Conservation (phyloP, 495 filamentous ascomycete genomes). For the Aspergillus conjunctus region DNA sequence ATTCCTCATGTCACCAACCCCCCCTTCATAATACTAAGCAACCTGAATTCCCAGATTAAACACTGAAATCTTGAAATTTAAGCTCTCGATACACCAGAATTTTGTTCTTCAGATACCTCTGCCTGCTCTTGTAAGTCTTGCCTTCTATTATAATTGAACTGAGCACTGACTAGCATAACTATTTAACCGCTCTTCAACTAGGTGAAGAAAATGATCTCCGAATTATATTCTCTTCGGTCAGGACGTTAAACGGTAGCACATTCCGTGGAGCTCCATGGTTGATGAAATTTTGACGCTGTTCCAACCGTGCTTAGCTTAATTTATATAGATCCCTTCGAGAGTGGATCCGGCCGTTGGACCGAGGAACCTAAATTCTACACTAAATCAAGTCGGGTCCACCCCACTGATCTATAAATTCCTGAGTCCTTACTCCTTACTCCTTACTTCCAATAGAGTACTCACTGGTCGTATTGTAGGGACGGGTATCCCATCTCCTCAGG, state of each 20-base stretch:
- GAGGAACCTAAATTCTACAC: conserved; percentile 5
- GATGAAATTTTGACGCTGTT: not conserved
- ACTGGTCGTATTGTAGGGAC: too few species aligned
- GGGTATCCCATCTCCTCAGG: too few species aligned
- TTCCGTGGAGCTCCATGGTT: not conserved
- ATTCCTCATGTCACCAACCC: conserved; percentile 1
- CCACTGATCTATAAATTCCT: too few species aligned
- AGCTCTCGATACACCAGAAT: conserved; percentile 4
- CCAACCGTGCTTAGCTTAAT: not conserved
- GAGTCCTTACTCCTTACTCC: too few species aligned
- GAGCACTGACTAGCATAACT: not conserved
- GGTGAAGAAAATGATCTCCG: conserved; percentile 4
- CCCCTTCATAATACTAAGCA: not conserved
- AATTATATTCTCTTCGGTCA: conserved; percentile 6
- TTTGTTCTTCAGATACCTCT: conserved; percentile 1
- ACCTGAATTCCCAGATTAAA: not conserved
- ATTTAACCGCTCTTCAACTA: conserved; percentile 1
- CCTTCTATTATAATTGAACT: not conserved
- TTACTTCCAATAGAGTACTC: too few species aligned
- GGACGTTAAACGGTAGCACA: not conserved
- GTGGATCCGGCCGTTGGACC: conserved; percentile 1
- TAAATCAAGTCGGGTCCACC: not conserved
- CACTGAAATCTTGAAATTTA: not conserved
- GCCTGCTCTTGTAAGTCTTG: conserved; percentile 1
- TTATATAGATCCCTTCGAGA: not conserved